Evolutionary conservation across 2,329 filamentous ascomycete species (phyloP).

Genomic region (Alternaria atra): DNA sequence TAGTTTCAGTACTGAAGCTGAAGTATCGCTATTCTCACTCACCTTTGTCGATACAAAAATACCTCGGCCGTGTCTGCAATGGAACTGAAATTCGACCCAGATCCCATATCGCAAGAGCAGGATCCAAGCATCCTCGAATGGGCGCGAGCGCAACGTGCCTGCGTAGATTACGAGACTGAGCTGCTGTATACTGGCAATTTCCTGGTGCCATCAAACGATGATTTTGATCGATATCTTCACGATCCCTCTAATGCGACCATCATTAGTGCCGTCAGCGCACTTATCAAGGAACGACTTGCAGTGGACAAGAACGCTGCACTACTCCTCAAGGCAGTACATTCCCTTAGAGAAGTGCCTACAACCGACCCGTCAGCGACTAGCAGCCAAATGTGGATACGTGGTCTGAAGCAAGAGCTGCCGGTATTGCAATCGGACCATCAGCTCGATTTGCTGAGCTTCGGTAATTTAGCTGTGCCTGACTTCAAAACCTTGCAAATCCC

Average conservation of each 20-base stretch:
- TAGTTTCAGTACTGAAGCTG: fast-evolving
- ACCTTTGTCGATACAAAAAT: background rate
- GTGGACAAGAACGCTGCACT: constrained; percentile 41
- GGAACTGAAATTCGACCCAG: constrained; percentile 28
- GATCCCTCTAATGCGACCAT: constrained; percentile 26
- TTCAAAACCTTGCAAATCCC: constrained; percentile 43
- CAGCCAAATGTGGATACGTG: constrained; percentile 25
- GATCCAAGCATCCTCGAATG: constrained; percentile 58
- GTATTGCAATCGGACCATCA: constrained; percentile 57
- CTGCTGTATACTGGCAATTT: constrained; percentile 31
- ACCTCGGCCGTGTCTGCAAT: background rate
- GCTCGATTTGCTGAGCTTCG: constrained; percentile 55
- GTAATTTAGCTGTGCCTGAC: constrained; percentile 31
- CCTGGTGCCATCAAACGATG: constrained; percentile 14
- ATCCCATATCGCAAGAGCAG: constrained; percentile 19
- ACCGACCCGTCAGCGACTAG: constrained; percentile 2
- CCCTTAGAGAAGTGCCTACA: constrained; percentile 7
- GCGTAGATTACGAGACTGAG: constrained; percentile 47
- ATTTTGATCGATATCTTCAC: constrained; percentile 28
- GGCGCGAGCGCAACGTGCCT: constrained; percentile 57
- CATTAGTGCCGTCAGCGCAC: constrained; percentile 20
- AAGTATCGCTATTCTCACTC: background rate
- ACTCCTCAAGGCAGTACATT: constrained; percentile 35
- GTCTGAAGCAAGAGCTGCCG: constrained; percentile 58
- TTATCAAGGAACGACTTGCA: constrained; percentile 39